Evolutionary conservation across 352 stramenopile species (phyloP).

Genomic region (Globisporangium ultimum): DNA sequence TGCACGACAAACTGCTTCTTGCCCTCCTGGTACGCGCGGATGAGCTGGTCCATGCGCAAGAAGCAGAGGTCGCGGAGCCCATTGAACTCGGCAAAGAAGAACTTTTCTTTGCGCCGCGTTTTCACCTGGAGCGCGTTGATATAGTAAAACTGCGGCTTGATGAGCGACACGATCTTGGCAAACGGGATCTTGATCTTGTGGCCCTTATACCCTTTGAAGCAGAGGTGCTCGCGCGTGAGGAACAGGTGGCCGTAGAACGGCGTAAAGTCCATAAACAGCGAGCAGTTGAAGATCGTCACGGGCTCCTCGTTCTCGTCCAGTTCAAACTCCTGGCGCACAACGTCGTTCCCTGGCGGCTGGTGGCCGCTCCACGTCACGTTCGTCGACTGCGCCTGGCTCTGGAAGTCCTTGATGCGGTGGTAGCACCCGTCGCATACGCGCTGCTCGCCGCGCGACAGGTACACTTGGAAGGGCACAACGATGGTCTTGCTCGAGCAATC

Average conservation of each 20-base stretch:
- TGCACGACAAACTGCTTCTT: constrained; percentile 22
- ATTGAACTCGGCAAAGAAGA: constrained; percentile 81
- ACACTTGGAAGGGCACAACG: constrained; percentile 61
- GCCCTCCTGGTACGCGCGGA: constrained; percentile 57
- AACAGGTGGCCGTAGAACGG: constrained; percentile 75
- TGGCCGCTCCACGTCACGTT: constrained; percentile 69
- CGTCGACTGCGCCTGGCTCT: constrained; percentile 53
- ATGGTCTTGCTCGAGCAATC: constrained; percentile 51
- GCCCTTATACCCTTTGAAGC: constrained; percentile 56
- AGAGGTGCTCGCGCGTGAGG: constrained; percentile 64
- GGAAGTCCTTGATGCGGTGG: constrained; percentile 69
- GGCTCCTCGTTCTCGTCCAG: constrained; percentile 38
- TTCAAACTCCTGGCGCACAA: constrained; percentile 40
- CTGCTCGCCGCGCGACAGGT: constrained; percentile 51
- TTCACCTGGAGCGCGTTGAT: constrained; percentile 81
- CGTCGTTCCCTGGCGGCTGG: constrained; percentile 25
- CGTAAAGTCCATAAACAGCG: constrained; percentile 64
- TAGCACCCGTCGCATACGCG: constrained; percentile 76
- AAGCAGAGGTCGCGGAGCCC: constrained; percentile 72
- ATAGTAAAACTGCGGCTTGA: constrained; percentile 84
- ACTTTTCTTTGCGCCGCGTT: constrained; percentile 55
- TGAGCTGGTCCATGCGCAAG: constrained; percentile 64
- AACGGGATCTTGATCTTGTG: constrained; percentile 58
- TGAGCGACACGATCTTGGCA: constrained; percentile 50
- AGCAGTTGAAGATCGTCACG: constrained; percentile 75